Conservation (phyloP, 805 yeast genomes). For the Jamesozyma gamospora region DNA sequence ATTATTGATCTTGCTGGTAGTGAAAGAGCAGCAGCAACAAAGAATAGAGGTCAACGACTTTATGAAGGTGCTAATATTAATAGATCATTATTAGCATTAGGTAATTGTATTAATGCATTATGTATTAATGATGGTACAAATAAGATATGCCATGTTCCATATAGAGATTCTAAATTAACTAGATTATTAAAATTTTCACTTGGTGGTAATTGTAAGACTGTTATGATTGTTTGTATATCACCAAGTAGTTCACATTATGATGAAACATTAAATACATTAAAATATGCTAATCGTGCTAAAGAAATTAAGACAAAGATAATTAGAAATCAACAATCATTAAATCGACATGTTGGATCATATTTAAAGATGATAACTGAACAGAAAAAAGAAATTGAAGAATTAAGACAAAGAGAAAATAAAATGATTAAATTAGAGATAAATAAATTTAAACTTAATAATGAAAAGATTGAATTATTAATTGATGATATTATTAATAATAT, state of each 20-base stretch:
- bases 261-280: constrained; percentile 82
- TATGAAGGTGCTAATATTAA: constrained; percentile 93
- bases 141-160: constrained; percentile 65
- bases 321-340: constrained; percentile 64
- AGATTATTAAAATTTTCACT: constrained; percentile 77
- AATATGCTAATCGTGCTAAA: constrained; percentile 87
- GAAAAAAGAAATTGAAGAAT: constrained; percentile 58
- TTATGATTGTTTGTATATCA: constrained; percentile 90
- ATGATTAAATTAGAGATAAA: constrained; percentile 33
- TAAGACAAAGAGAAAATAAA: constrained; percentile 44
- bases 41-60: constrained; percentile 69
- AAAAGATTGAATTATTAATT: constrained; percentile 32
- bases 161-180: constrained; percentile 83
- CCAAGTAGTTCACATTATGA: constrained; percentile 85
- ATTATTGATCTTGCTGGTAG: constrained; percentile 92
- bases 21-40: constrained; percentile 86
- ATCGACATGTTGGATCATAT: constrained; percentile 77
- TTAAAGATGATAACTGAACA: constrained; percentile 78
- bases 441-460: constrained; percentile 29
- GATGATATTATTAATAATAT: constrained; percentile 36
- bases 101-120: constrained; percentile 87
- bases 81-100: constrained; percentile 76
- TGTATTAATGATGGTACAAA: constrained; percentile 58
- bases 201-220: constrained; percentile 91
- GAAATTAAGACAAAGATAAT: constrained; percentile 74